Conservation (phyloP, 257 asterid genomes). For the Cordia subcordata region DNA sequence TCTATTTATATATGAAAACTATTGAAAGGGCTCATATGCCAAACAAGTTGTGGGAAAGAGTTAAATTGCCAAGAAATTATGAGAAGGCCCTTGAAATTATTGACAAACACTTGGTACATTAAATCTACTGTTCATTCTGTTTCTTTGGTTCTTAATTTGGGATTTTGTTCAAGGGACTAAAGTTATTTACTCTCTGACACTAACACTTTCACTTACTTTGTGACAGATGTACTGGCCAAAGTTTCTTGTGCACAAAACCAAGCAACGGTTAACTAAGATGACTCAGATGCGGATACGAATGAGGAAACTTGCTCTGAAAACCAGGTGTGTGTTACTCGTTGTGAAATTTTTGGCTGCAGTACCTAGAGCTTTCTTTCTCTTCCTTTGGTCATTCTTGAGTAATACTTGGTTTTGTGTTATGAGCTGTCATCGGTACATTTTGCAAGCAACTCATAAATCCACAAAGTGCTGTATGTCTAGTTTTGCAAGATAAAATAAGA, state of each 20-base stretch:
- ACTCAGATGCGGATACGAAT: conserved; percentile 97
- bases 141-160: not conserved
- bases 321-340: no score
- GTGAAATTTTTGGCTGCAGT: no score
- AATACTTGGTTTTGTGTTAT: no score
- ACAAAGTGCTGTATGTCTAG: no score
- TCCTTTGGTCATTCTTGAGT: no score
- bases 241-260: conserved; percentile 77
- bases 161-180: conserved; percentile 6
- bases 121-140: not conserved
- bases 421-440: no score
- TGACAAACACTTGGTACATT: conserved; percentile 87
- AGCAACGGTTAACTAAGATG: conserved; percentile 95
- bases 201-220: not conserved
- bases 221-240: conserved; percentile 93
- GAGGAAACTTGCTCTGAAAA: conserved; percentile 93
- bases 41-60: conserved; percentile 92
- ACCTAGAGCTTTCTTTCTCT: no score
- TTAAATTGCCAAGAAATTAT: conserved; percentile 86
- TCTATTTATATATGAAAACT: conserved; percentile 92
- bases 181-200: not conserved
- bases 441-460: no score
- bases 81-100: conserved; percentile 86
- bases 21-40: conserved; percentile 99
- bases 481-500: no score